phyloP scores from a whole-genome alignment of 2,329 filamentous ascomycete genomes.

The Reticulascus tulasneorum region DNA sequence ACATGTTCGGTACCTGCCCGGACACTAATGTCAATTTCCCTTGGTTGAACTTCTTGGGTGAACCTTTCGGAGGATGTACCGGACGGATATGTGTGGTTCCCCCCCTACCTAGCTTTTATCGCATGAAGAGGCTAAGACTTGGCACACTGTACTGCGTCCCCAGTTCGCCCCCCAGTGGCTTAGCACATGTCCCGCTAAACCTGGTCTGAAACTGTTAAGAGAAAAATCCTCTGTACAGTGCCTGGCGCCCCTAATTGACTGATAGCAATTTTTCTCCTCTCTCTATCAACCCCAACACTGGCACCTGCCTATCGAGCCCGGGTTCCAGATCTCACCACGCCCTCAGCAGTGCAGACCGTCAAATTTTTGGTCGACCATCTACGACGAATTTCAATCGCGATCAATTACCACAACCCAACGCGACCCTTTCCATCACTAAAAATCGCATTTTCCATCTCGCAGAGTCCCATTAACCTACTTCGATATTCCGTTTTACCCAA shows the following conservation, averaged over 20 bases:
- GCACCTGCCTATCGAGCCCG: conserved; percentile 10
- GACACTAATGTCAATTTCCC: too few species aligned
- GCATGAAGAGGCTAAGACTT: conserved; percentile 4
- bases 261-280: conserved; percentile 17
- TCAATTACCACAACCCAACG: conserved; percentile 14
- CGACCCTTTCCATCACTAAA: conserved; percentile 13
- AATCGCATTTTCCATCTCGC: conserved; percentile 23
- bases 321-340: conserved; percentile 11
- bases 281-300: conserved; percentile 11
- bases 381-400: conserved; percentile 16
- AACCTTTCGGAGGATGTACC: too few species aligned
- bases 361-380: conserved; percentile 15
- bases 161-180: conserved; percentile 3
- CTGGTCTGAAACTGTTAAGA: conserved; percentile 2
- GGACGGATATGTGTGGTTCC: too few species aligned
- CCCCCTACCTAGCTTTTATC: conserved; percentile 11
- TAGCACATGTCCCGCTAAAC: not conserved
- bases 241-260: conserved; percentile 1
- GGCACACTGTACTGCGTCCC: conserved; percentile 8
- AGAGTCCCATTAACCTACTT: conserved; percentile 25
- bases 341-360: conserved; percentile 9
- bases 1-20: too few species aligned
- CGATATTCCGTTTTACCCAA: conserved; percentile 54
- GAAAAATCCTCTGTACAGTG: conserved; percentile 4
- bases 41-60: too few species aligned